Percentiles rank a stretch among this genome's conserved stretches.
phyloP scores from a whole-genome alignment of 805 yeast species.

The Candida sanyiensis region DNA sequence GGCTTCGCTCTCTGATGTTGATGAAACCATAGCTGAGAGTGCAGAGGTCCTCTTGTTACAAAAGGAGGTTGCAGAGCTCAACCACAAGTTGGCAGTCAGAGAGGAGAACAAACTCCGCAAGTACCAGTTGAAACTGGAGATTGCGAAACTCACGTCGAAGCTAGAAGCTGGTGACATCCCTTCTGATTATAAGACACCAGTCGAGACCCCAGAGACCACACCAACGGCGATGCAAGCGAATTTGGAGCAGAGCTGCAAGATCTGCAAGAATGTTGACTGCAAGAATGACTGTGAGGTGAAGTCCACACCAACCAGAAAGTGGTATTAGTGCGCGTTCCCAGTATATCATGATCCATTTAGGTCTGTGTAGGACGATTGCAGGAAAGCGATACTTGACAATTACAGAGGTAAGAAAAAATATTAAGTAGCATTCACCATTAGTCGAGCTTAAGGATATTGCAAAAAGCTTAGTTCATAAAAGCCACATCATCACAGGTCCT shows the following conservation, averaged over 20 bases:
- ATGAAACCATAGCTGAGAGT: conserved; percentile 30
- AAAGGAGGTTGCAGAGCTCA: conserved; percentile 28
- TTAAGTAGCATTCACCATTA: no score
- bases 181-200: conserved; percentile 6
- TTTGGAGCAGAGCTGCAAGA: conserved; percentile 1
- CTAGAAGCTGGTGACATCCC: conserved; percentile 9
- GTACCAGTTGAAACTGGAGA: conserved; percentile 23
- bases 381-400: no score
- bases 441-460: no score
- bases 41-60: conserved; percentile 30
- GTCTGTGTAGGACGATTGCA: no score
- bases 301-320: background rate
- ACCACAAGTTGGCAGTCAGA: conserved; percentile 28
- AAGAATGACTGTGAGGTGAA: background rate
- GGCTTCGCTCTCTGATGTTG: conserved; percentile 26
- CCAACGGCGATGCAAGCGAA: no score
- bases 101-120: conserved; percentile 33
- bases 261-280: background rate
- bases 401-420: no score
- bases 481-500: conserved; percentile 14
- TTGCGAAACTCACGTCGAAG: background rate
- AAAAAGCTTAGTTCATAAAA: conserved; percentile 5
- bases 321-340: background rate
- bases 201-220: background rate
- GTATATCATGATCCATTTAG: no score